Percentiles rank a stretch among this genome's conserved stretches.
Conservation (phyloP, 257 asterid genomes). For the Jaltomata sinuosa region DNA sequence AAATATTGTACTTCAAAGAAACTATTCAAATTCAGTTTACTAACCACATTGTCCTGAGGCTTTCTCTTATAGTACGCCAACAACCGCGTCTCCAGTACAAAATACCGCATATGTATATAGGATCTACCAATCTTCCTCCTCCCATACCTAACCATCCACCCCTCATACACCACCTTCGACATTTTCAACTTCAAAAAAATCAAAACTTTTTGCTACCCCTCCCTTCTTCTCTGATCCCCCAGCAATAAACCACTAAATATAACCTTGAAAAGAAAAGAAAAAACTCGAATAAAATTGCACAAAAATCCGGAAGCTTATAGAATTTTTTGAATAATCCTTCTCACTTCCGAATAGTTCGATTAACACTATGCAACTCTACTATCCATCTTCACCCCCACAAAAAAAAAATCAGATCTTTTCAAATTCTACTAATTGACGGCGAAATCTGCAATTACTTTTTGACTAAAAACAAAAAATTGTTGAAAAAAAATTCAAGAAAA, state of each 20-base stretch:
- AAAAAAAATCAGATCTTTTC: background rate
- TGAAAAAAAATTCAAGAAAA: too few relatives aligned
- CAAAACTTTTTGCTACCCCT: background rate
- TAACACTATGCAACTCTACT: background rate
- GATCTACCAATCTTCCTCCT: conserved; percentile 87
- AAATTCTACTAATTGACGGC: too few relatives aligned
- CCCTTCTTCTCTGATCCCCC: background rate
- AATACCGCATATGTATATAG: conserved; percentile 80
- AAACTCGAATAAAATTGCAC: background rate
- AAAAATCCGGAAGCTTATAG: background rate
- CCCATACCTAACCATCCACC: conserved; percentile 98
- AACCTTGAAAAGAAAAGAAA: background rate
- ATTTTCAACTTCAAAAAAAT: conserved; percentile 1
- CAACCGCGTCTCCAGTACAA: conserved; percentile 69
- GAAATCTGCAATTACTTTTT: too few relatives aligned
- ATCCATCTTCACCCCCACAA: background rate
- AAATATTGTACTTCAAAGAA: background rate
- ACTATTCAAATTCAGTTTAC: background rate
- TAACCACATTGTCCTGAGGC: conserved; percentile 81
- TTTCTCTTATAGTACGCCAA: conserved; percentile 87
- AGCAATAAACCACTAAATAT: background rate
- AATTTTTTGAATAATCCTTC: background rate
- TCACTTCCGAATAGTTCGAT: background rate
- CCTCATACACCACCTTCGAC: conserved; percentile 83
- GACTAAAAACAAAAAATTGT: too few relatives aligned